These are phyloP conservation scores for Cunninghamia lanceolata DNA, from an alignment of 75 land plant genomes.

Conservation along the genomic window DNA sequence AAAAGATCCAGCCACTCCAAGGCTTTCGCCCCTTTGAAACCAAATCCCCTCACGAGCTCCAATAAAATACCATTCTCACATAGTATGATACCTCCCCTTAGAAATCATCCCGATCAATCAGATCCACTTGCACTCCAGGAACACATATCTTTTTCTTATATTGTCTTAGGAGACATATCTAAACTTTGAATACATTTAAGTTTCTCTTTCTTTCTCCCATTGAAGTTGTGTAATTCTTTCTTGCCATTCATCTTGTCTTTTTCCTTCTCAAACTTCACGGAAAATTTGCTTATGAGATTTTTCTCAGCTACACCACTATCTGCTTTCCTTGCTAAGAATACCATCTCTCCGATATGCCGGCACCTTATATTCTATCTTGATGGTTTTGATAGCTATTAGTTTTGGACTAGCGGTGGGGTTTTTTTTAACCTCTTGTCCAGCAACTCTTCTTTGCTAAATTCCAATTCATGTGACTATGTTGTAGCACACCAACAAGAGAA, in stretches of 20 bases:
- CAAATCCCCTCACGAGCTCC: too few relatives aligned
- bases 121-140: too few relatives aligned
- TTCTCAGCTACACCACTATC: neutral
- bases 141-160: neutral
- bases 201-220: neutral
- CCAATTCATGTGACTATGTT: neutral
- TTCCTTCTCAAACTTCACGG: neutral
- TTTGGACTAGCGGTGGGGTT: neutral
- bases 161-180: neutral
- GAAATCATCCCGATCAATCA: too few relatives aligned
- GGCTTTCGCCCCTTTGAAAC: too few relatives aligned
- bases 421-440: neutral
- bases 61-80: too few relatives aligned
- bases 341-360: neutral
- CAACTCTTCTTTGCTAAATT: neutral
- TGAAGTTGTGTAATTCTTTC: neutral
- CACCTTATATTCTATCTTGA: neutral
- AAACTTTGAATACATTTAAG: neutral
- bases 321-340: neutral
- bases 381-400: neutral
- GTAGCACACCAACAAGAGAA: neutral
- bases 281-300: too few relatives aligned
- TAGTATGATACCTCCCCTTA: too few relatives aligned
- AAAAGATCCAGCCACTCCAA: too few relatives aligned
- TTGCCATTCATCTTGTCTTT: neutral